Evolutionary conservation across 2,329 filamentous ascomycete genomes (phyloP).

Genomic region (Plectosphaerella plurivora): DNA sequence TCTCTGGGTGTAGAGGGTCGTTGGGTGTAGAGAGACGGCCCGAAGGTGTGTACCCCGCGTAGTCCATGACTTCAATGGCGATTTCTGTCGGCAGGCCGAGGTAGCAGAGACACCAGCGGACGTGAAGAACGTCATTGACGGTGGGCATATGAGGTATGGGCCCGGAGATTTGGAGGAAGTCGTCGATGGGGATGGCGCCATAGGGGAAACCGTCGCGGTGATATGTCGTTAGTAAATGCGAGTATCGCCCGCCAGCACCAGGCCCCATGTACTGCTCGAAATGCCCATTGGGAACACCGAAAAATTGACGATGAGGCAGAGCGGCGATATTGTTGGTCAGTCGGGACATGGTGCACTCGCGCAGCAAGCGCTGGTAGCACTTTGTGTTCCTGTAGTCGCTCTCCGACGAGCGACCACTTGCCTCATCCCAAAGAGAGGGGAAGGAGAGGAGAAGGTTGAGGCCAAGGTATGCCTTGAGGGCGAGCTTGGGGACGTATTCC

Average conservation of each 20-base stretch:
- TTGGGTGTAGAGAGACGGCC: conserved; percentile 9
- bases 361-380: conserved; percentile 12
- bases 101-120: conserved; percentile 4
- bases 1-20: conserved; percentile 13
- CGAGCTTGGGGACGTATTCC: conserved; percentile 8
- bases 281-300: conserved; percentile 10
- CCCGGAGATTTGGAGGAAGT: conserved; percentile 4
- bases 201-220: conserved; percentile 1
- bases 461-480: conserved; percentile 14
- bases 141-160: not conserved
- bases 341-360: conserved; percentile 1
- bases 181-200: conserved; percentile 6
- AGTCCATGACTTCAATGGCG: conserved; percentile 7
- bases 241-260: not conserved
- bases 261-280: not conserved
- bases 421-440: conserved; percentile 8
- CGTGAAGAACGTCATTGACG: conserved; percentile 2
- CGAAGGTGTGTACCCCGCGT: conserved; percentile 7
- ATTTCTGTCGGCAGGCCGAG: conserved; percentile 13
- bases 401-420: not conserved
- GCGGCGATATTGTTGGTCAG: conserved; percentile 4
- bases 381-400: conserved; percentile 12
- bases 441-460: conserved; percentile 15
- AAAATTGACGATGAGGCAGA: conserved; percentile 14
- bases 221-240: not conserved